Percentiles rank a stretch among this genome's conserved stretches.
Evolutionary conservation across 345 rosid genomes (phyloP).

Genomic region (Laguncularia racemosa): DNA sequence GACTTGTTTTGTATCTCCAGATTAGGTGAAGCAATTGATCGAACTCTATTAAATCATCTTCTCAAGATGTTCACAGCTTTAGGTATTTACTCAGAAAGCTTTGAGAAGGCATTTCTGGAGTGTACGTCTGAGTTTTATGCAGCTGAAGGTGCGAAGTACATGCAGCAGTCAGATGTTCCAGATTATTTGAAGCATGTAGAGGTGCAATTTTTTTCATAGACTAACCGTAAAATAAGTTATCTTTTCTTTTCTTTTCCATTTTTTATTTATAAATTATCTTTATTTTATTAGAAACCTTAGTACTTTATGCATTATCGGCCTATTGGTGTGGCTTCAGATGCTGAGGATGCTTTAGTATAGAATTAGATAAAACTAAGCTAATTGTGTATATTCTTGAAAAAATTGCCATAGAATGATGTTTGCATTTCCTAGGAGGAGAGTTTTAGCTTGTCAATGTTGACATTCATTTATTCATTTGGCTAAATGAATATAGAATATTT

Average conservation of each 20-base stretch:
- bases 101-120: slow-evolving; percentile 91
- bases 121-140: slow-evolving; percentile 95
- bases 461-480: neutral
- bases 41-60: slow-evolving; percentile 84
- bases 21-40: slow-evolving; percentile 86
- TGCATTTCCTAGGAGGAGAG: neutral
- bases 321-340: no score
- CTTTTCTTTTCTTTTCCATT: neutral
- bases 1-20: slow-evolving; percentile 36
- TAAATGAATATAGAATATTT: slow-evolving; percentile 8
- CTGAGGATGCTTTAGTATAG: no score
- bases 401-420: neutral
- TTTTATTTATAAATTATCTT: no score
- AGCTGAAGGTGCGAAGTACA: slow-evolving; percentile 91
- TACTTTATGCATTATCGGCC: no score
- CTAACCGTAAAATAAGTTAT: no score
- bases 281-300: no score
- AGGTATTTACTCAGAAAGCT: slow-evolving; percentile 89
- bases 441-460: neutral
- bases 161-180: slow-evolving; percentile 98
- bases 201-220: slow-evolving; percentile 33
- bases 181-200: slow-evolving; percentile 97
- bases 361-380: no score
- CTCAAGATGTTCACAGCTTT: slow-evolving; percentile 97
- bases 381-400: no score